phyloP scores from a whole-genome alignment of 495 filamentous ascomycete species.

The Chaetomium tenue region DNA sequence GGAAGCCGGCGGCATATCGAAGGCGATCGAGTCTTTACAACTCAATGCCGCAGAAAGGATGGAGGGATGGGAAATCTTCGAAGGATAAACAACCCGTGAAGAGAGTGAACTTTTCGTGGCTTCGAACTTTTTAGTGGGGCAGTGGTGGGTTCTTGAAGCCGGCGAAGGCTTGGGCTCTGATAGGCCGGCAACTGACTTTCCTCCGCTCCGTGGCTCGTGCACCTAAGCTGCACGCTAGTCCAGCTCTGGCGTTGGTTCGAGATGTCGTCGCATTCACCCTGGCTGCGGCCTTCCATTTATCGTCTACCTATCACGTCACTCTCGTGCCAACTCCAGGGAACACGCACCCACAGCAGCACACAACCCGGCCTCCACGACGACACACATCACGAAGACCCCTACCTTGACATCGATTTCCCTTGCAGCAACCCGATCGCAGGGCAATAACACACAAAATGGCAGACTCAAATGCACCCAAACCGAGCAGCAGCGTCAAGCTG shows the following conservation, averaged over 20 bases:
- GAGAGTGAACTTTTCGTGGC: conserved; percentile 14
- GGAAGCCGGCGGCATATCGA: conserved; percentile 24
- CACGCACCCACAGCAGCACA: conserved; percentile 14
- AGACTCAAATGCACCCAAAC: conserved; percentile 72
- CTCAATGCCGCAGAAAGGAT: neutral
- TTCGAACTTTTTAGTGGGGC: conserved; percentile 35
- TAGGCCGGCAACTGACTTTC: neutral
- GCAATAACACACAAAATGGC: conserved; percentile 41
- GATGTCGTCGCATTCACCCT: conserved; percentile 29
- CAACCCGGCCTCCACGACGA: conserved; percentile 1
- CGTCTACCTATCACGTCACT: conserved; percentile 39
- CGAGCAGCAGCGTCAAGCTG: conserved; percentile 98
- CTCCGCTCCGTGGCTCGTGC: conserved; percentile 24
- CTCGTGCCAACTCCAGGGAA: conserved; percentile 16
- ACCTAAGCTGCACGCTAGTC: conserved; percentile 1
- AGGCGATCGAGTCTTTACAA: neutral
- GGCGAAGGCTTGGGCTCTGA: neutral
- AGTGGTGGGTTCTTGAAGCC: conserved; percentile 1
- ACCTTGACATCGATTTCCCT: neutral
- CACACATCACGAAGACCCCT: neutral
- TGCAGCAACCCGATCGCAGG: neutral
- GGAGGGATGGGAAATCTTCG: neutral
- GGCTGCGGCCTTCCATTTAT: conserved; percentile 10
- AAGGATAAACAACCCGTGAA: neutral
- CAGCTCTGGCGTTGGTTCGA: conserved; percentile 13